Evolutionary conservation across 1,139 yeast genomes (phyloP), one percentile per base, ranked within the genome.

Genomic region (Protomyces inundatus): DNA sequence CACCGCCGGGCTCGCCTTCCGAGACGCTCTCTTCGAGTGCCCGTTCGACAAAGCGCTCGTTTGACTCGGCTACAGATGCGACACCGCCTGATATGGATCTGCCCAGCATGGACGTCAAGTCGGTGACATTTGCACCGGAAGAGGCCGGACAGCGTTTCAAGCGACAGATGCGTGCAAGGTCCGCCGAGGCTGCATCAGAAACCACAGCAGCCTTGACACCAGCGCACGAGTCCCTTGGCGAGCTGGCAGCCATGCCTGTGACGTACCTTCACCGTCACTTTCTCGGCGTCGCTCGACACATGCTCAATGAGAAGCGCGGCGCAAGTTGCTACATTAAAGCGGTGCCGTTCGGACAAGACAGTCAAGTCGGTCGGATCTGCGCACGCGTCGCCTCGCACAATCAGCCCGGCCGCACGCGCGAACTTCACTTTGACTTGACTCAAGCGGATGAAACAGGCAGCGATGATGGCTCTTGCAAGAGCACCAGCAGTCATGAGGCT

Each of bases 321-420:
- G 55, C 62, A 6, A 12, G 52, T 34, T 51, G 55, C 33, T 23
- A 39, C 42, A 53, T 58, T 35, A 58, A 23, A 16, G 48, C 35
- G 14, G 54, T 48, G 14, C 54, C 60, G 6, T 39, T 16, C 32
- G 23, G 30, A 9, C 33, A 23, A 35, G 7, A 32, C 10, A 36
- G 55, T 14, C 54, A 37, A 9, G 30, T 14, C 6, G 40, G 34
- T n/a, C 40, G 16, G 5, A 32, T 36, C 7, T 37, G 55, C 30
- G 61, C 52, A 23, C 51, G 39, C 33, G 50, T 57, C 40, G 23
- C 37, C 4, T 54, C 61, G 30, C 48, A 54, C 14, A 14, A 10
- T n/a, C 30, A 37, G 7, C 48, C 61, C 14, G 30, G 30, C 4
- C 16, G 14, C 1, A 30, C 50, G 30, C 52, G 51, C 54, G 23